Percentiles rank a stretch among this genome's conserved stretches.
phyloP scores from a whole-genome alignment of 2,329 filamentous ascomycete species.

The Biscogniauxia mediterranea region DNA sequence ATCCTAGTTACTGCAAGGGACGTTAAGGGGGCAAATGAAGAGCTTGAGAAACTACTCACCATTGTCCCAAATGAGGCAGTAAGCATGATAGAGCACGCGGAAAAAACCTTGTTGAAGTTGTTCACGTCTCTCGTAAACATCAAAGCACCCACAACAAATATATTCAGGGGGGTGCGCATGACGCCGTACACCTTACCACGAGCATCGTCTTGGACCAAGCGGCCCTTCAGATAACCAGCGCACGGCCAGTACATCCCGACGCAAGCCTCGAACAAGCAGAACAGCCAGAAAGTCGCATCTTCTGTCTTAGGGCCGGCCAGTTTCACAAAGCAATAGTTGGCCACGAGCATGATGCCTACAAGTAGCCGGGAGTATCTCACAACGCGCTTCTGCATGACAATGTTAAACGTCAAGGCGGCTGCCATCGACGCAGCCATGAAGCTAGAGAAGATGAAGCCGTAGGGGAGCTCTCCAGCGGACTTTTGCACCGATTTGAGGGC shows the following conservation, averaged over 20 bases:
- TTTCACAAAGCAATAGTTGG: conserved; percentile 41
- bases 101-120: conserved; percentile 25
- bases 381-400: conserved; percentile 31
- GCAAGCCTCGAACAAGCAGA: conserved; percentile 56
- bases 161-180: conserved; percentile 51
- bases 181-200: conserved; percentile 56
- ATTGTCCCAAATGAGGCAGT: conserved; percentile 26
- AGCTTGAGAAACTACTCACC: background rate
- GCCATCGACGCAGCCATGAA: conserved; percentile 33
- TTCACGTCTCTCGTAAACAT: conserved; percentile 40
- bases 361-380: conserved; percentile 36
- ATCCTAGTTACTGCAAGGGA: background rate
- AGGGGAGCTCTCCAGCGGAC: conserved; percentile 29
- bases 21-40: background rate
- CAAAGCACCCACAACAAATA: conserved; percentile 42
- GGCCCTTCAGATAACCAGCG: conserved; percentile 51
- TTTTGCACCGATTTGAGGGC: conserved; percentile 46
- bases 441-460: conserved; percentile 29
- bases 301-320: conserved; percentile 39
- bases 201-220: conserved; percentile 45
- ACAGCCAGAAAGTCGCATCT: conserved; percentile 50
- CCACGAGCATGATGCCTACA: conserved; percentile 32
- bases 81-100: conserved; percentile 27
- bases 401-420: conserved; percentile 29
- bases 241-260: conserved; percentile 58